Percentiles rank a stretch among this genome's conserved stretches.
These are phyloP conservation scores for Chlorociboria aeruginascens DNA, from an alignment of 495 filamentous ascomycete species.

Conservation along the genomic window DNA sequence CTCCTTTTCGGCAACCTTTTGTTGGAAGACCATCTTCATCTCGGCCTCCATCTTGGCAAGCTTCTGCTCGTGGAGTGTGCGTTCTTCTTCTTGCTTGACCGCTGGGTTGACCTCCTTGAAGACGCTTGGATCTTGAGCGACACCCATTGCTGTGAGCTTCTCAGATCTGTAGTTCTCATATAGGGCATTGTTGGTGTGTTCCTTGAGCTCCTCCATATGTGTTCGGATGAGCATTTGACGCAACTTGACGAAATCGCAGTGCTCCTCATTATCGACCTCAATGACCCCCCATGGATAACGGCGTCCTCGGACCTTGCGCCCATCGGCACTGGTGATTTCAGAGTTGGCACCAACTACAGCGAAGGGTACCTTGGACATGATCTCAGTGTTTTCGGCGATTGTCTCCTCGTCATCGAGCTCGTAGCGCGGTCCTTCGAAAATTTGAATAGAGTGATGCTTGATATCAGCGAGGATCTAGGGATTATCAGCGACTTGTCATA, in stretches of 20 bases:
- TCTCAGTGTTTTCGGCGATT: conserved; percentile 98
- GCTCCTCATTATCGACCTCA: conserved; percentile 99
- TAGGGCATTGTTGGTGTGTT: conserved; percentile 96
- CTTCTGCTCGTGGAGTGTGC: conserved; percentile 95
- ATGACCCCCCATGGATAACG: conserved; percentile 98
- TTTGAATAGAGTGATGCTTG: conserved; percentile 89
- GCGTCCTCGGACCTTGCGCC: conserved; percentile 90
- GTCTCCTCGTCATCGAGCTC: conserved; percentile 99
- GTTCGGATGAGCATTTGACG: conserved; percentile 99
- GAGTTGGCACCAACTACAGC: conserved; percentile 93
- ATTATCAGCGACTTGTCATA: not conserved
- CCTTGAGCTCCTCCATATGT: conserved; percentile 99
- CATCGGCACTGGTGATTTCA: conserved; percentile 82
- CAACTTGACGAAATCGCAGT: conserved; percentile 99
- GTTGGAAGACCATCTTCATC: conserved; percentile 99
- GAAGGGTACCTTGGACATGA: conserved; percentile 99
- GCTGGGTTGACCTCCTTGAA: conserved; percentile 99
- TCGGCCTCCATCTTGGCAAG: conserved; percentile 99
- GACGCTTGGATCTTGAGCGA: conserved; percentile 93
- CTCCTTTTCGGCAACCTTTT: conserved; percentile 99
- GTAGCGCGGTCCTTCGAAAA: conserved; percentile 97
- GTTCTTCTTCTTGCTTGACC: conserved; percentile 99
- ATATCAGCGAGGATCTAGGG: conserved; percentile 91
- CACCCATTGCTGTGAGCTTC: conserved; percentile 96
- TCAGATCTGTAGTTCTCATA: conserved; percentile 99